These are phyloP conservation scores for Trichophyton mentagrophytes DNA, from an alignment of 2,329 filamentous ascomycete species.

Conservation along the genomic window DNA sequence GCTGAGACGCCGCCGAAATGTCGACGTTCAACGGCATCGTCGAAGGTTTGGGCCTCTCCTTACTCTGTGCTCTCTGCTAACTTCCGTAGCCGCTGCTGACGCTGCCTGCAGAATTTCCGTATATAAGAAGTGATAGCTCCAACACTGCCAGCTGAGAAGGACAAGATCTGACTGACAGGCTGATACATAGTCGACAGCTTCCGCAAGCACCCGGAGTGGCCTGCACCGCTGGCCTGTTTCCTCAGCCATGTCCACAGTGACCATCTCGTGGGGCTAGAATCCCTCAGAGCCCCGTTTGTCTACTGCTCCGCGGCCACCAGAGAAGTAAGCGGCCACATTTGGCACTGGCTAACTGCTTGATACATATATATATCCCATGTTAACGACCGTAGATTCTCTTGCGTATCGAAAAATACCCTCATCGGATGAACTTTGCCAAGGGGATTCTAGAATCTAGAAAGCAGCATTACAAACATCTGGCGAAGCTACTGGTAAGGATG, in stretches of 20 bases:
- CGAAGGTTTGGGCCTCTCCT: slow-evolving; percentile 20
- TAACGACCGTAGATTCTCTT: slow-evolving; percentile 48
- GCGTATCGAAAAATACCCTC: slow-evolving; percentile 62
- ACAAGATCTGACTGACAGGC: neutral
- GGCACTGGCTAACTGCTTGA: neutral
- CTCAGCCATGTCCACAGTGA: slow-evolving; percentile 89
- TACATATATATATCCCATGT: neutral
- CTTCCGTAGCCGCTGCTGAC: neutral
- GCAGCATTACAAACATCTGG: slow-evolving; percentile 65
- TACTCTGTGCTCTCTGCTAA: neutral
- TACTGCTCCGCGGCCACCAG: slow-evolving; percentile 80
- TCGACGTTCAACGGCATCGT: slow-evolving; percentile 25
- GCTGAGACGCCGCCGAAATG: slow-evolving; percentile 13
- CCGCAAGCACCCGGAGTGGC: slow-evolving; percentile 41
- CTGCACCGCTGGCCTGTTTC: slow-evolving; percentile 67
- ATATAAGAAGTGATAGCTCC: slow-evolving; percentile 12
- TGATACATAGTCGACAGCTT: slow-evolving; percentile 62
- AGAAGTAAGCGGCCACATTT: slow-evolving; percentile 36
- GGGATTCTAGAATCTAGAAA: slow-evolving; percentile 63
- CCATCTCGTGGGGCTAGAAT: slow-evolving; percentile 70
- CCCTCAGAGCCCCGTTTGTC: slow-evolving; percentile 64
- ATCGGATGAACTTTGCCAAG: slow-evolving; percentile 67
- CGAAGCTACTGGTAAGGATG: slow-evolving; percentile 47
- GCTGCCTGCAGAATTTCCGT: slow-evolving; percentile 12
- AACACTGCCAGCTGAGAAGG: neutral